These are phyloP conservation scores for Neofusicoccum umdonicola DNA, from an alignment of 2,329 filamentous ascomycete genomes.

Conservation along the genomic window DNA sequence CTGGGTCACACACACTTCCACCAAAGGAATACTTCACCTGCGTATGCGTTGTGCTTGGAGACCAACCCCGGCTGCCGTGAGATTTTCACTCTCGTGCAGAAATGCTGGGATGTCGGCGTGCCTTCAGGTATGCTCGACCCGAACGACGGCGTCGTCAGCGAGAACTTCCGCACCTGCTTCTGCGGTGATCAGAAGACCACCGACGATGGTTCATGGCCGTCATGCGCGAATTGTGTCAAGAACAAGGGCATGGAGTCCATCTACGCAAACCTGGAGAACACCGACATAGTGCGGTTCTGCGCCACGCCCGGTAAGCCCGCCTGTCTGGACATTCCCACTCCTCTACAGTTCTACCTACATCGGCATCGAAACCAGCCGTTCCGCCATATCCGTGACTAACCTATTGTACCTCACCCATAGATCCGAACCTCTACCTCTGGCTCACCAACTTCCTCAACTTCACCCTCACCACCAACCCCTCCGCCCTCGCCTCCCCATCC, in stretches of 20 bases:
- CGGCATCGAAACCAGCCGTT: background rate
- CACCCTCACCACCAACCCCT: background rate
- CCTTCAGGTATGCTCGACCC: background rate
- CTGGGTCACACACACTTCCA: background rate
- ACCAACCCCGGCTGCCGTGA: background rate
- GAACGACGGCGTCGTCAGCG: background rate
- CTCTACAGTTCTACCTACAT: background rate
- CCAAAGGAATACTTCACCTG: background rate
- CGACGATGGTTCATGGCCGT: background rate
- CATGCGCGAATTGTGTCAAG: background rate
- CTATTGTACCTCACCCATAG: background rate
- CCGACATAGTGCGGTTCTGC: background rate
- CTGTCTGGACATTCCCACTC: background rate
- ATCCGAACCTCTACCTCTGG: conserved; percentile 16
- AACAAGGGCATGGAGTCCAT: background rate
- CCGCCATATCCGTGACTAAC: background rate
- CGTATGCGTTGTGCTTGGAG: background rate
- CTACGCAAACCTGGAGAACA: background rate
- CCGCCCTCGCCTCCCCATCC: background rate
- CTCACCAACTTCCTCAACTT: conserved; percentile 14
- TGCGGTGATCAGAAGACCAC: background rate
- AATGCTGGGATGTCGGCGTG: conserved; percentile 12
- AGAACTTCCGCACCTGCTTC: conserved; percentile 5
- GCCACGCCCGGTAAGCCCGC: background rate
- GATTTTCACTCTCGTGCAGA: background rate